Evolutionary conservation across 129 eudicot genomes (phyloP), one percentile per base, ranked within the genome.

Genomic region (Pulicaria dysenterica): DNA sequence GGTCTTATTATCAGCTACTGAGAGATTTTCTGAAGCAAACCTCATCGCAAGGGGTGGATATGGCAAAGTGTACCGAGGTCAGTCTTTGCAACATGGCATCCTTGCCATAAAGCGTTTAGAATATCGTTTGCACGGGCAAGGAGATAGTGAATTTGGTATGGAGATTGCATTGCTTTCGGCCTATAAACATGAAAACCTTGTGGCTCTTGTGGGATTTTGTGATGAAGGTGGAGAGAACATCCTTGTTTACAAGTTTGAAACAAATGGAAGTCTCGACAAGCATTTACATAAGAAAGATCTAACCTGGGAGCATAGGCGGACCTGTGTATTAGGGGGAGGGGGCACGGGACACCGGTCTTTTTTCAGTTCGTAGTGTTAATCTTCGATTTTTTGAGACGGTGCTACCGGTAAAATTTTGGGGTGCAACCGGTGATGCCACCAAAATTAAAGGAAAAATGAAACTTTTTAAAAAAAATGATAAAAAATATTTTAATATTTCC

Each of bases 31-130:
- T 24, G 13, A 56, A 24, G 40, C 2, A 8, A 56, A 56, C n/a
- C 0, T 56, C 61, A 56, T 56, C 6, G 61, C 13, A 56, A 17
- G 2, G 6, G 82, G 82, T 6, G 88, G 84, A 3, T 83, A 50
- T 34, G 88, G 82, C 16, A 56, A 7, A 8, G 83, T 82, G 14
- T 77, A 82, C 55, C 57, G 56, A 61, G 86, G 80, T 0, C 17
- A 43, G 43, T 44, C 76, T 12, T 13, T 46, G 63, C 48, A 37
- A 53, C 34, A 80, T 69, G 72, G 75, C 37, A 1, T 12, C 8
- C 60, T 85, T 5, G 86, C 86, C 58, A 5, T 85, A 37, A 82
- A 85, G 73, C 73, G 83, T 40, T 17, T 77, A 57, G 56, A n/a
- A n/a, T n/a, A 69, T 43, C 24, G 19, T 4, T 9, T 1, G 10